These are phyloP conservation scores for Juglanconis oblonga DNA, from an alignment of 2,329 filamentous ascomycete species.

Conservation along the genomic window DNA sequence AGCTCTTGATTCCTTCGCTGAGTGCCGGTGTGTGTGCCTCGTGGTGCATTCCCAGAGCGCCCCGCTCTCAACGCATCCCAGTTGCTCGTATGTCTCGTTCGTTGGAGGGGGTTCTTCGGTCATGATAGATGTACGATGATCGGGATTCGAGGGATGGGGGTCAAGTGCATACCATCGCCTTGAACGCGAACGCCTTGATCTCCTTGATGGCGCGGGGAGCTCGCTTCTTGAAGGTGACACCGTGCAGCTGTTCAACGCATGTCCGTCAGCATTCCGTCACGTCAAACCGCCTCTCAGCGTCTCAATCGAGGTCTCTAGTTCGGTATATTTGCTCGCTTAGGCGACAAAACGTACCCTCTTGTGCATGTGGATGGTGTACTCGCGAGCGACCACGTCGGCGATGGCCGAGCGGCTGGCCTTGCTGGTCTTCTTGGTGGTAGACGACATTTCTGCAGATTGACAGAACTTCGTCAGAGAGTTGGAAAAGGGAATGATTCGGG, in stretches of 20 bases:
- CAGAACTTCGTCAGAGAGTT: constrained; percentile 25
- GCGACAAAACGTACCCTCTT: constrained; percentile 77
- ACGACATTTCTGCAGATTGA: constrained; percentile 58
- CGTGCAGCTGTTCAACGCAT: constrained; percentile 70
- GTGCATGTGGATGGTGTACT: constrained; percentile 99
- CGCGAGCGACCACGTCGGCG: constrained; percentile 97
- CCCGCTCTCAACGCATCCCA: neutral
- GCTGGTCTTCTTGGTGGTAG: constrained; percentile 66
- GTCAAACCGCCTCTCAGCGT: constrained; percentile 28
- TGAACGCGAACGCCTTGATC: constrained; percentile 89
- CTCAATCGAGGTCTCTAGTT: constrained; percentile 1
- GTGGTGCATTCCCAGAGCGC: neutral
- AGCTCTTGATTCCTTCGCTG: neutral
- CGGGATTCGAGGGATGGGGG: constrained; percentile 9
- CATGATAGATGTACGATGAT: neutral
- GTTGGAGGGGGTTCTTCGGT: neutral
- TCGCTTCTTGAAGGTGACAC: constrained; percentile 99
- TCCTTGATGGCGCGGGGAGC: constrained; percentile 99
- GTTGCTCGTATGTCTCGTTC: neutral
- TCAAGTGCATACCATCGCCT: constrained; percentile 82
- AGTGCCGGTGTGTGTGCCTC: neutral
- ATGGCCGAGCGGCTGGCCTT: constrained; percentile 84
- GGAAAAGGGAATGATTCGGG: neutral
- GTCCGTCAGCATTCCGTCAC: constrained; percentile 31
- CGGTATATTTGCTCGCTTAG: neutral